phyloP scores from a whole-genome alignment of 768 basidiomycete genomes.

The Collybiopsis luxurians region DNA sequence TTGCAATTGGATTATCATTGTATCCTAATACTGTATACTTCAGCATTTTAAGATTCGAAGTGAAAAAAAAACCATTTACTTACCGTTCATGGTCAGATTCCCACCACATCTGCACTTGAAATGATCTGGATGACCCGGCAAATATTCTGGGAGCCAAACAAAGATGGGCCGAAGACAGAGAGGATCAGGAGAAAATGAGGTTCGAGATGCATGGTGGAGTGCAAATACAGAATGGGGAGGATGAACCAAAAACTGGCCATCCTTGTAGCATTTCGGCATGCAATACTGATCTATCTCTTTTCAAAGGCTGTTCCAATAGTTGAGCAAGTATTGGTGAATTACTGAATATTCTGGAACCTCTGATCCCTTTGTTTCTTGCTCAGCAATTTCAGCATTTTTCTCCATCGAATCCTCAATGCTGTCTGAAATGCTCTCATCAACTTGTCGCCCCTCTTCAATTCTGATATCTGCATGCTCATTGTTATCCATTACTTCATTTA shows the following conservation, averaged over 20 bases:
- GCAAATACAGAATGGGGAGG: background rate
- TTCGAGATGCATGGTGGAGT: background rate
- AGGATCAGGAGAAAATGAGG: background rate
- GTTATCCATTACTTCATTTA: background rate
- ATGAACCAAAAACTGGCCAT: constrained; percentile 3
- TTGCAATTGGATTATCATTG: constrained; percentile 9
- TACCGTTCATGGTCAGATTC: background rate
- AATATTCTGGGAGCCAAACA: constrained; percentile 5
- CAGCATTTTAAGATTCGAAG: background rate
- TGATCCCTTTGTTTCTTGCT: background rate
- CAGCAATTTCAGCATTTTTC: background rate
- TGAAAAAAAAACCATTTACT: background rate
- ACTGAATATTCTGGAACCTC: background rate
- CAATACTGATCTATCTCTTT: background rate
- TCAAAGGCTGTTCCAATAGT: background rate
- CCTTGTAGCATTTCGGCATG: background rate
- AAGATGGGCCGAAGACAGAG: background rate
- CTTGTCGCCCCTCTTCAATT: background rate
- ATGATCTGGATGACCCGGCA: background rate
- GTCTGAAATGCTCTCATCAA: background rate
- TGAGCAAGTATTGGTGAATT: background rate
- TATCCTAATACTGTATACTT: constrained; percentile 5
- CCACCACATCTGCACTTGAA: background rate
- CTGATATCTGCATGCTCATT: background rate
- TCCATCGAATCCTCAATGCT: background rate